A percentile compares a stretch with the other conserved stretches of the same genome.
Conservation (phyloP, 768 basidiomycete species). For the Podaxis sp. region DNA sequence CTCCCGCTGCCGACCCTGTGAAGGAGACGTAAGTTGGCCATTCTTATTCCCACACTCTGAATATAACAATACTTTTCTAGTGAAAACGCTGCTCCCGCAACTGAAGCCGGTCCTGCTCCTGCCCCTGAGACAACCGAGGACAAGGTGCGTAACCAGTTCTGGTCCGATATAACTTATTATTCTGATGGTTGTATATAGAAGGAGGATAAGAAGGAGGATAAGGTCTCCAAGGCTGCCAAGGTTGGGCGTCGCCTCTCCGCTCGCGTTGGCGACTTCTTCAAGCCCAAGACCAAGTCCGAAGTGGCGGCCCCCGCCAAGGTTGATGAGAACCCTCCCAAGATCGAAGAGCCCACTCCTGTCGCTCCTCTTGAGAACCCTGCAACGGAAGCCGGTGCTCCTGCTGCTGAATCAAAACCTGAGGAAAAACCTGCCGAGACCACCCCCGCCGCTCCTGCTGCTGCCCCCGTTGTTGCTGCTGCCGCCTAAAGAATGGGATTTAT, state of each 20-base stretch:
- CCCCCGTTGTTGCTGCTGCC: constrained; percentile 74
- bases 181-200: not conserved
- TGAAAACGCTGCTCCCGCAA: constrained; percentile 35
- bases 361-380: constrained; percentile 84
- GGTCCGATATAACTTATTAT: not conserved
- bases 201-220: constrained; percentile 48
- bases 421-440: constrained; percentile 41
- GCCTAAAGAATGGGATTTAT: constrained; percentile 50
- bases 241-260: constrained; percentile 82
- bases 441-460: constrained; percentile 40
- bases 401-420: constrained; percentile 39
- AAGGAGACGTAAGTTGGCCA: constrained; percentile 64
- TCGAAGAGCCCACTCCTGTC: constrained; percentile 78
- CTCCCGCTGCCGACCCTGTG: constrained; percentile 49
- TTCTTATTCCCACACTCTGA: not conserved
- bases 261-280: constrained; percentile 83
- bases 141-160: constrained; percentile 39
- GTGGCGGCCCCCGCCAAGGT: constrained; percentile 74
- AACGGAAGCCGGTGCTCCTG: constrained; percentile 40
- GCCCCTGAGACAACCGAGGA: constrained; percentile 57
- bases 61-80: constrained; percentile 14
- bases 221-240: constrained; percentile 52
- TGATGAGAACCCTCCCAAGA: constrained; percentile 85
- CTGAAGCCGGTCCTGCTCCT: constrained; percentile 42
- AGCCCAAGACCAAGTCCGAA: constrained; percentile 65